Percentiles rank a stretch among this genome's conserved stretches.
These are phyloP conservation scores for Colletotrichum filicis DNA, from an alignment of 2,329 filamentous ascomycete species.

Conservation along the genomic window DNA sequence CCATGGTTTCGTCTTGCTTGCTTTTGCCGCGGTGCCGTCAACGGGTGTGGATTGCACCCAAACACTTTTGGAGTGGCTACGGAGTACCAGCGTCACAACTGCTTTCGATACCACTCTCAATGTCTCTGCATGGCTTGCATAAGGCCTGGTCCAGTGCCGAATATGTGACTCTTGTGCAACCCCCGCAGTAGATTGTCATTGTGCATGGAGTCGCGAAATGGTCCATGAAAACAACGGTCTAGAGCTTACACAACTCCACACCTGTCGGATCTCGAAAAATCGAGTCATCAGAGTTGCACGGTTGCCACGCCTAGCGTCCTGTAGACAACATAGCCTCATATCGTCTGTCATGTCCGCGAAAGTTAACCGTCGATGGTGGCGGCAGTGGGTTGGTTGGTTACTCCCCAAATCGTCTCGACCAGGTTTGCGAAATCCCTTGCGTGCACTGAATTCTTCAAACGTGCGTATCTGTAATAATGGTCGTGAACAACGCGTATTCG, in stretches of 20 bases:
- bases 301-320: background rate
- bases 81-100: slow-evolving; percentile 1
- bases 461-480: too few species aligned
- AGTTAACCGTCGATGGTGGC: background rate
- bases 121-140: slow-evolving; percentile 16
- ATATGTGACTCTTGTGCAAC: slow-evolving; percentile 1
- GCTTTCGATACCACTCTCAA: background rate
- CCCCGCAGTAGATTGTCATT: background rate
- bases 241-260: slow-evolving; percentile 1
- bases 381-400: background rate
- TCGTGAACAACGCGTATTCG: background rate
- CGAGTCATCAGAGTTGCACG: background rate
- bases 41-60: slow-evolving; percentile 6
- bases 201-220: background rate
- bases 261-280: background rate
- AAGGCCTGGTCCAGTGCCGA: slow-evolving; percentile 1
- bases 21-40: slow-evolving; percentile 10
- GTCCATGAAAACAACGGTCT: background rate
- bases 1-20: slow-evolving; percentile 9
- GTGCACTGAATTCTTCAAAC: background rate
- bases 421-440: slow-evolving; percentile 8
- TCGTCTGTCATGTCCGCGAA: background rate
- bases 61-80: background rate
- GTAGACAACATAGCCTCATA: background rate
- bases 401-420: background rate